These are phyloP conservation scores for Solanum raphanifolium DNA, from an alignment of 257 asterid genomes.

Conservation along the genomic window DNA sequence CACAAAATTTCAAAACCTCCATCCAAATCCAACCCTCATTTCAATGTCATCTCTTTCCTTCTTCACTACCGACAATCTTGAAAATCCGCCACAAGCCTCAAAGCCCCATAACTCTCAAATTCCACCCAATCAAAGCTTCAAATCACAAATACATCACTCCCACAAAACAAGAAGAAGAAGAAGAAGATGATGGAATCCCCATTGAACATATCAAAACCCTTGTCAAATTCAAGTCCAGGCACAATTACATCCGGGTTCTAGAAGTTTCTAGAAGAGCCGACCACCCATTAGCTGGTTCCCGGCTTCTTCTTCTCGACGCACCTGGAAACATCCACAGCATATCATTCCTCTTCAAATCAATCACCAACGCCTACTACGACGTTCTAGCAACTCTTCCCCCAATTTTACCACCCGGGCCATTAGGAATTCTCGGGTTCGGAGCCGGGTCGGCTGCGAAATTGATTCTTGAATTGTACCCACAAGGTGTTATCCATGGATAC, in stretches of 20 bases:
- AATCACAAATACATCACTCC: conserved; percentile 12
- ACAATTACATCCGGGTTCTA: conserved; percentile 75
- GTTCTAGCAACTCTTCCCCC: conserved; percentile 84
- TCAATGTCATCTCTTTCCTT: conserved; percentile 2
- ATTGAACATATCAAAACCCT: conserved; percentile 62
- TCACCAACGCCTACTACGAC: conserved; percentile 69
- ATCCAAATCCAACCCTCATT: neutral
- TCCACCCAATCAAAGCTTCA: conserved; percentile 8
- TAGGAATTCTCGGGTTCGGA: conserved; percentile 82
- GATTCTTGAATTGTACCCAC: conserved; percentile 51
- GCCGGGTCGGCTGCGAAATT: conserved; percentile 72
- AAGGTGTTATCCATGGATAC: conserved; percentile 54
- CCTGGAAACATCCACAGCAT: conserved; percentile 99
- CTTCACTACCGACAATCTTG: conserved; percentile 2
- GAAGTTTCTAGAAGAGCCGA: conserved; percentile 76
- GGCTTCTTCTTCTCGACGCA: conserved; percentile 74
- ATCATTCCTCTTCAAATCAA: conserved; percentile 47
- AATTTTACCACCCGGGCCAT: conserved; percentile 70
- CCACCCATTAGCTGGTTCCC: conserved; percentile 79
- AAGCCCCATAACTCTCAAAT: neutral
- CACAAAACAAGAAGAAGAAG: neutral
- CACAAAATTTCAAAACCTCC: conserved; percentile 15
- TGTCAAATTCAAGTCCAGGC: conserved; percentile 68
- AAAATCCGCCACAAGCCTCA: conserved; percentile 5
- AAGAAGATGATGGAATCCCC: conserved; percentile 47